These are phyloP conservation scores for Cercospora nicotianae DNA, from an alignment of 2,329 filamentous ascomycete genomes.

Conservation along the genomic window DNA sequence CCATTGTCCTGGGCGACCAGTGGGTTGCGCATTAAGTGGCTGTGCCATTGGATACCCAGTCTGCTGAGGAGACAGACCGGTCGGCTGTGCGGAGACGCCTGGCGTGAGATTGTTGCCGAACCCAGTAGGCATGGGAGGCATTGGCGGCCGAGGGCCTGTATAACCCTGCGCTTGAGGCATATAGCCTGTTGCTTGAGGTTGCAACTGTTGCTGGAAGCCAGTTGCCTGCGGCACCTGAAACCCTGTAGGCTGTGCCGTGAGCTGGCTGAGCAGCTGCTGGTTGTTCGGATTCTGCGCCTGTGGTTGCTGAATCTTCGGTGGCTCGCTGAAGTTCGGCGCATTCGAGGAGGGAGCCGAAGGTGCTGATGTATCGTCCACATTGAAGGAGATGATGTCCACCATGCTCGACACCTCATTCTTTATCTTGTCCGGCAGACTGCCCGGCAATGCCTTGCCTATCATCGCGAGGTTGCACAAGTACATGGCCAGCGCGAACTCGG, in stretches of 20 bases:
- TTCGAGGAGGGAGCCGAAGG: slow-evolving; percentile 60
- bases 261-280: slow-evolving; percentile 57
- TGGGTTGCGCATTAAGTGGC: slow-evolving; percentile 85
- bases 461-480: slow-evolving; percentile 95
- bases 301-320: slow-evolving; percentile 52
- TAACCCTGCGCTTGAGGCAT: slow-evolving; percentile 79
- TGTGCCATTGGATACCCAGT: slow-evolving; percentile 68
- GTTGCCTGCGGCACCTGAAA: slow-evolving; percentile 59
- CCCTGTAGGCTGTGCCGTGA: slow-evolving; percentile 56
- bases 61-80: slow-evolving; percentile 55
- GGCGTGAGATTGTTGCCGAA: slow-evolving; percentile 51
- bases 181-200: slow-evolving; percentile 55
- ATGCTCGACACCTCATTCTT: slow-evolving; percentile 98
- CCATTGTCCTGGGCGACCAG: slow-evolving; percentile 91
- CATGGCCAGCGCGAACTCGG: slow-evolving; percentile 97
- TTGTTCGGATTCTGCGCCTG: slow-evolving; percentile 69
- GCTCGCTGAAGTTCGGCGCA: slow-evolving; percentile 68
- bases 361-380: slow-evolving; percentile 68
- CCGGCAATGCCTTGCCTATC: slow-evolving; percentile 78
- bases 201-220: slow-evolving; percentile 55
- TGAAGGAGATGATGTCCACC: slow-evolving; percentile 99
- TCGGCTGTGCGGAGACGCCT: slow-evolving; percentile 10
- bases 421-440: slow-evolving; percentile 75
- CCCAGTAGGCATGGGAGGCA: slow-evolving; percentile 76
- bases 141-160: slow-evolving; percentile 74